Base-by-base conservation (phyloP, 108 stramenopile species). In the Poteriospumella lacustris region DNA sequence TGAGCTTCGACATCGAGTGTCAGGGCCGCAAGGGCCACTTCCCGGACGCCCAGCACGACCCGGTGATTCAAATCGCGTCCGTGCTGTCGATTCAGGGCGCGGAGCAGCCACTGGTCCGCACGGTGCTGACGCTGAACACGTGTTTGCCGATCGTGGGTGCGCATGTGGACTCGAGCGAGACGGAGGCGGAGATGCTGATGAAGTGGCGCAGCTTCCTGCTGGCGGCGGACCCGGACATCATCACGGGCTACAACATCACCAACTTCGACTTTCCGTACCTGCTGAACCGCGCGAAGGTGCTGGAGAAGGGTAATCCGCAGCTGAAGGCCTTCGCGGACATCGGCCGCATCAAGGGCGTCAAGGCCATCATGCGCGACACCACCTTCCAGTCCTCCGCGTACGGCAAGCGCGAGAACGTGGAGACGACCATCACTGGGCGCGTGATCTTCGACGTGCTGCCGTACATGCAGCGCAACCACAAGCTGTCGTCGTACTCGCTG, bases 61-160 rank as follows among this genome's bases (percentile, higher is more conserved):
- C 98, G 34, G 98, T 99, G 52, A 99, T 99, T 86, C 98, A 99
- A 83, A 98, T 99, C 85, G 96, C 98, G n/a, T 95, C 94, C 82
- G 85, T 81, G 36, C 80, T 99, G 26, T 89, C 88, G 40, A 91
- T 95, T 1, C 97, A 97, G 75, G 98, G 98, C 1, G 77, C 84
- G 44, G 84, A 82, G 2, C 62, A 79, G n/a, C 92, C 92, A 40
- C 78, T 92, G 56, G 88, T 92, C 38, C 92, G 95, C 78, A 96
- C 92, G 80, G 92, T 98, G n/a, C 95, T 98, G 76, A 98, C 97
- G 0, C 84, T 98, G 56, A 88, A 91, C 59, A 95, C 94, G 5
- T 99, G 98, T 85, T 80, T 95, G 12, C 96, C 96, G 44, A 98
- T 99, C 76, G 95, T 95, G 24, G 98, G 96, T 29, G 95, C 97